Conservation (phyloP, 208 protist species). For the Trypanosomatidae sp. region DNA sequence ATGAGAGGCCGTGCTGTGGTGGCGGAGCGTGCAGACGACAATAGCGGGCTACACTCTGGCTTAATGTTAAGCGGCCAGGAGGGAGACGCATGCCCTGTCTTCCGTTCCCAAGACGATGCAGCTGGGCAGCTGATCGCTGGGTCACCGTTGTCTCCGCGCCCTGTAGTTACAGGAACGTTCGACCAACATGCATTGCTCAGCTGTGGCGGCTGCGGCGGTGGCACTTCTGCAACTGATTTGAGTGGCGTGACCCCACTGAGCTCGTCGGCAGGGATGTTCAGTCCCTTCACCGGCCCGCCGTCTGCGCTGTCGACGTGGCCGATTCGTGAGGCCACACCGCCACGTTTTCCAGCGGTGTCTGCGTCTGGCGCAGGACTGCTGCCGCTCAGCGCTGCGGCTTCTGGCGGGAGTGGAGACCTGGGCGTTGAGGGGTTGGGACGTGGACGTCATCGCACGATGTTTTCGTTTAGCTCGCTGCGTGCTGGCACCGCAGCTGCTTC, state of each 20-base stretch:
- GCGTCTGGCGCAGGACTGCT: constrained; percentile 1
- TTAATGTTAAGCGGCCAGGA: not conserved
- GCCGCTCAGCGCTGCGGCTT: not conserved
- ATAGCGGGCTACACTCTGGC: not conserved
- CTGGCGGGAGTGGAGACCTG: not conserved
- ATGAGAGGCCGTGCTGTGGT: not conserved
- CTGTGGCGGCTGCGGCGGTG: not conserved
- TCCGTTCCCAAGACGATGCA: not conserved
- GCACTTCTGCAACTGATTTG: not conserved
- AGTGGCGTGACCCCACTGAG: not conserved
- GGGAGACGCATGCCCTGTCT: not conserved
- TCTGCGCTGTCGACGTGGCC: constrained; percentile 9
- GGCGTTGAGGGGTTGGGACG: not conserved
- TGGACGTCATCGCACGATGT: constrained; percentile 25
- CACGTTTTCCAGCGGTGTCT: not conserved
- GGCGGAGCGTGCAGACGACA: not conserved
- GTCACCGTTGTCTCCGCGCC: not conserved
- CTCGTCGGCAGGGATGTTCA: not conserved
- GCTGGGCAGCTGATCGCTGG: not conserved
- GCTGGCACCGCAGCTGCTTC: not conserved
- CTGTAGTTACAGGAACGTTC: not conserved
- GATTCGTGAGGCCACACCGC: not conserved
- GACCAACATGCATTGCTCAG: not conserved
- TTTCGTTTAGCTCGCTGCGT: constrained; percentile 17
- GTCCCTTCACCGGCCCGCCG: not conserved